Conservation (phyloP, 2,329 filamentous ascomycete genomes). For the Trichoderma harzianum region DNA sequence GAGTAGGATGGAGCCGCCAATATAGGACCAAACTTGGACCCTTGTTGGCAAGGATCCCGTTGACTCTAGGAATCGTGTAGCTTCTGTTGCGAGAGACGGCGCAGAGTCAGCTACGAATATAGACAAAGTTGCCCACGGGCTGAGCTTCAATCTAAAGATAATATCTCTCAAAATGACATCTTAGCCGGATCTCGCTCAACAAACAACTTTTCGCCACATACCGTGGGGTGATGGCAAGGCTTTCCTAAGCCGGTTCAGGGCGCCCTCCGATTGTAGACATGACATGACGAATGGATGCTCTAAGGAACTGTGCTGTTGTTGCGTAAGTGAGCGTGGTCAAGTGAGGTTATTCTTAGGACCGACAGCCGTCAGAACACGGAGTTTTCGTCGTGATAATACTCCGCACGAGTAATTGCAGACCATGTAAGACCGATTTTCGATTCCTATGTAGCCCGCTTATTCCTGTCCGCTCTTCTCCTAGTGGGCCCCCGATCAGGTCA, state of each 20-base stretch:
- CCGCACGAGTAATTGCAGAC: not conserved
- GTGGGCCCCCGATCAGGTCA: not conserved
- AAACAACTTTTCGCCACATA: not conserved
- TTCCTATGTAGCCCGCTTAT: not conserved
- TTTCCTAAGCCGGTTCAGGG: not conserved
- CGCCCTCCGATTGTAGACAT: not conserved
- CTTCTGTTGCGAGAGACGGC: not conserved
- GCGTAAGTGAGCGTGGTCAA: not conserved
- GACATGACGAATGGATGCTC: not conserved
- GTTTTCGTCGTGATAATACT: not conserved
- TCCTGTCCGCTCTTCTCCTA: not conserved
- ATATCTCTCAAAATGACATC: not conserved
- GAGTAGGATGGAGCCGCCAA: not conserved
- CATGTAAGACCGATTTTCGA: not conserved
- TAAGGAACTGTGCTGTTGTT: not conserved
- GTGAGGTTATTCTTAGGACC: not conserved
- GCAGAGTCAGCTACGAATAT: not conserved
- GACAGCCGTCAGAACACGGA: not conserved
- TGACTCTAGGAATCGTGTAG: not conserved
- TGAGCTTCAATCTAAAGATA: not conserved
- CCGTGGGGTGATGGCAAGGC: not conserved
- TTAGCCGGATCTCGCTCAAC: not conserved
- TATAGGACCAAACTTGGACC: not conserved
- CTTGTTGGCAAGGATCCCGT: not conserved
- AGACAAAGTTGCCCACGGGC: not conserved